Percentiles rank a stretch among this genome's conserved stretches.
Evolutionary conservation across 2,329 filamentous ascomycete species (phyloP).

Genomic region (Pleurostoma richardsiae): DNA sequence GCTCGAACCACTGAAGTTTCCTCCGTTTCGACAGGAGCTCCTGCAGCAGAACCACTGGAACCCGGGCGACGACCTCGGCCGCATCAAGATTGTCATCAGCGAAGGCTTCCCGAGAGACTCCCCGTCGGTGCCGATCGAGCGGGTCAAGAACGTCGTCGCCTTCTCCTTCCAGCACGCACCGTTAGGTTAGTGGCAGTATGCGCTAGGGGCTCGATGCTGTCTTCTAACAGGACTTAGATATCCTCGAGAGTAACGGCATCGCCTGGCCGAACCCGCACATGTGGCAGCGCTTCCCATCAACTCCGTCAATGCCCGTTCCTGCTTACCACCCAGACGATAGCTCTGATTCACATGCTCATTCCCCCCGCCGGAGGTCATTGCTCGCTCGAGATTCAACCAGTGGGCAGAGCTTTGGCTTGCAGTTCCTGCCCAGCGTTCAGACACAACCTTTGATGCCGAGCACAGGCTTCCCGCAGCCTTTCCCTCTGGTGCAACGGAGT

Average conservation of each 20-base stretch:
- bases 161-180: constrained; percentile 88
- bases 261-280: constrained; percentile 74
- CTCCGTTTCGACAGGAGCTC: constrained; percentile 64
- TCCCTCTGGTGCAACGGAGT: constrained; percentile 2
- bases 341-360: constrained; percentile 57
- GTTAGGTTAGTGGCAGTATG: constrained; percentile 50
- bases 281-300: constrained; percentile 51
- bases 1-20: constrained; percentile 62
- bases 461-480: neutral
- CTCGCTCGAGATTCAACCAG: constrained; percentile 6
- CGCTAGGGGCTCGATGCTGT: neutral
- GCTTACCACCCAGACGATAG: constrained; percentile 36
- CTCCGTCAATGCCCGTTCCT: constrained; percentile 33
- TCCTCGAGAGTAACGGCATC: constrained; percentile 68
- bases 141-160: constrained; percentile 65
- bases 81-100: constrained; percentile 71
- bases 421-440: constrained; percentile 5
- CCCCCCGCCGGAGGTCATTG: constrained; percentile 40
- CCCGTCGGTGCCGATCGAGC: constrained; percentile 50
- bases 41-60: constrained; percentile 68
- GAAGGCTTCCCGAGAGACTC: constrained; percentile 62
- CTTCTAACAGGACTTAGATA: constrained; percentile 40
- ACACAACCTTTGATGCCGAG: neutral
- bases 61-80: constrained; percentile 63
- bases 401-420: constrained; percentile 9